Conservation (phyloP, 108 stramenopile genomes). For the Chaetoceros tenuissimus region DNA sequence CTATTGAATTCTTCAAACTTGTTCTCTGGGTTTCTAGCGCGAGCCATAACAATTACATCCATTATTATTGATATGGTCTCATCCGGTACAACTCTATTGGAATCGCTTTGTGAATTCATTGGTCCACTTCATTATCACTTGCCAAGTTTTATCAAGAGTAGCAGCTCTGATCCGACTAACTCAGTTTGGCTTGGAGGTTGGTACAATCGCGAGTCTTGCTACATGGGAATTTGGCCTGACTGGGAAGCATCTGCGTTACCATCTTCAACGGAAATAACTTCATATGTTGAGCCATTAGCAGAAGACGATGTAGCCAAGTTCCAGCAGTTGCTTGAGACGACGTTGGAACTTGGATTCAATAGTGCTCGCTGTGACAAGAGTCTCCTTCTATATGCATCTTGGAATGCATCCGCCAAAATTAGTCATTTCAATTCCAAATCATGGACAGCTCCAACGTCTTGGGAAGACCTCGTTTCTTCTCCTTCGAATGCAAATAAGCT, state of each 20-base stretch:
- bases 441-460: no score
- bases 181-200: constrained; percentile 11
- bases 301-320: constrained; percentile 13
- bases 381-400: constrained; percentile 59
- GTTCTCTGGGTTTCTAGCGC: constrained; percentile 41
- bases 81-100: neutral
- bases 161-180: neutral
- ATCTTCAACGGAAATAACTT: no score
- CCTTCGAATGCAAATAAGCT: no score
- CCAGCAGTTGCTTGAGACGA: constrained; percentile 15
- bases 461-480: no score
- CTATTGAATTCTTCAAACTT: neutral
- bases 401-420: constrained; percentile 57
- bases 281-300: constrained; percentile 9
- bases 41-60: constrained; percentile 38
- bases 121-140: constrained; percentile 20
- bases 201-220: constrained; percentile 27
- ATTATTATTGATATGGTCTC: constrained; percentile 30
- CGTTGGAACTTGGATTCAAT: constrained; percentile 39
- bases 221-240: constrained; percentile 50
- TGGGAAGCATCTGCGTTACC: constrained; percentile 51
- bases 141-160: constrained; percentile 11
- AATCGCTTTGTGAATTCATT: constrained; percentile 6
- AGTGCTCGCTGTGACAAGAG: constrained; percentile 40
- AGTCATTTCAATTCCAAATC: neutral